Evolutionary conservation across 305 asterid species (phyloP).

Genomic region (Ruellia speciosa): DNA sequence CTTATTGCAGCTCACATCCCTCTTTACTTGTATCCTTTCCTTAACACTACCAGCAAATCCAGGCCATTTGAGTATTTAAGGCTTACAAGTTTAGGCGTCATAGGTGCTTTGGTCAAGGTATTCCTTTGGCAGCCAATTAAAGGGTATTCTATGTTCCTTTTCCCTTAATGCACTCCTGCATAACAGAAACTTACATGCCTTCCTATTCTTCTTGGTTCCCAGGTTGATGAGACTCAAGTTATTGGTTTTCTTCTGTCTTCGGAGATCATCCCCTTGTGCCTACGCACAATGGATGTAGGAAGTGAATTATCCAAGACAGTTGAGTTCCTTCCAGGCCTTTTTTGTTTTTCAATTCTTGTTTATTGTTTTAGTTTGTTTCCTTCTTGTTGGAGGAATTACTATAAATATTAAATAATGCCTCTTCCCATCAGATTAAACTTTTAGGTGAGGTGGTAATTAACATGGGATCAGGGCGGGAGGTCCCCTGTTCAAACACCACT

Average conservation of each 20-base stretch:
- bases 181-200: neutral
- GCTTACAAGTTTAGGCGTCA: slow-evolving; percentile 94
- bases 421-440: too few relatives aligned
- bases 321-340: slow-evolving; percentile 29
- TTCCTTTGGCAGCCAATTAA: slow-evolving; percentile 15
- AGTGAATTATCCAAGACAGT: slow-evolving; percentile 88
- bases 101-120: slow-evolving; percentile 97
- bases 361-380: slow-evolving; percentile 9
- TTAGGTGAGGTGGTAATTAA: too few relatives aligned
- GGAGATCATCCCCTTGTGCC: slow-evolving; percentile 87
- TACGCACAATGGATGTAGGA: slow-evolving; percentile 97
- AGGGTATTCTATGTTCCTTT: neutral
- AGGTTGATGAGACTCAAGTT: slow-evolving; percentile 93
- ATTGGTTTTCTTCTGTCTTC: slow-evolving; percentile 90
- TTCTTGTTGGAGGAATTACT: too few relatives aligned
- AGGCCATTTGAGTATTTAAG: slow-evolving; percentile 91
- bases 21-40: slow-evolving; percentile 80
- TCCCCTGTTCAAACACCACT: too few relatives aligned
- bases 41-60: slow-evolving; percentile 88
- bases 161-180: neutral
- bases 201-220: slow-evolving; percentile 21
- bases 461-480: too few relatives aligned
- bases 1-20: slow-evolving; percentile 84
- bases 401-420: too few relatives aligned
- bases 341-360: slow-evolving; percentile 9